phyloP scores from a whole-genome alignment of 768 basidiomycete genomes.

The Tricholoma sp. region DNA sequence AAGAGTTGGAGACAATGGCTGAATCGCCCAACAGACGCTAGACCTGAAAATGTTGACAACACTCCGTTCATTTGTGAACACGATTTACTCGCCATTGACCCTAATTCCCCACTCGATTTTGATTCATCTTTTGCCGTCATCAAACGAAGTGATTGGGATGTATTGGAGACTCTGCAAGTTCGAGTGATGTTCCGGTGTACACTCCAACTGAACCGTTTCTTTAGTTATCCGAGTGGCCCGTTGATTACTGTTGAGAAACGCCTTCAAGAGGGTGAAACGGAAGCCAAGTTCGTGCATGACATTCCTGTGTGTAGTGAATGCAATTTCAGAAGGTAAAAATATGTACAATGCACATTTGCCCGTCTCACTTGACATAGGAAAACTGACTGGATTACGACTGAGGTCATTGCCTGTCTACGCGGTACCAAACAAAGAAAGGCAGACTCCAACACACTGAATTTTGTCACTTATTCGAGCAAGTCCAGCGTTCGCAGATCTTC shows the following conservation, averaged over 20 bases:
- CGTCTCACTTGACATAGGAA: slow-evolving; percentile 30
- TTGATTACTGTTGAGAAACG: slow-evolving; percentile 44
- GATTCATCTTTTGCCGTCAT: slow-evolving; percentile 54
- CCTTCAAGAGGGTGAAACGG: slow-evolving; percentile 22
- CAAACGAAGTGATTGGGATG: slow-evolving; percentile 59
- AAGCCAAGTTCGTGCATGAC: slow-evolving; percentile 38
- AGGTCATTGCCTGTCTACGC: slow-evolving; percentile 52
- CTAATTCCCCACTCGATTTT: slow-evolving; percentile 54
- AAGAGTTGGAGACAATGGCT: slow-evolving; percentile 71
- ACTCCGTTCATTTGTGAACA: slow-evolving; percentile 64
- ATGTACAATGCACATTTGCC: not conserved
- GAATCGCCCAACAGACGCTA: slow-evolving; percentile 46
- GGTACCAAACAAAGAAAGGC: slow-evolving; percentile 14
- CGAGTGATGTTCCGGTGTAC: not conserved
- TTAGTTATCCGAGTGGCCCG: slow-evolving; percentile 55
- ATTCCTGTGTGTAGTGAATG: slow-evolving; percentile 57
- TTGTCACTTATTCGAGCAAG: slow-evolving; percentile 27
- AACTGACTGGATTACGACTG: slow-evolving; percentile 52
- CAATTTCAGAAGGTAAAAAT: slow-evolving; percentile 46
- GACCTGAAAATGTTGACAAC: slow-evolving; percentile 64
- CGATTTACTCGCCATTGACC: slow-evolving; percentile 57
- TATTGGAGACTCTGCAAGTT: slow-evolving; percentile 52
- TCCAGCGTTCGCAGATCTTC: slow-evolving; percentile 60
- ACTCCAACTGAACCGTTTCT: not conserved
- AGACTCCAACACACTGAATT: slow-evolving; percentile 11